Evolutionary conservation across 2,329 filamentous ascomycete species (phyloP).

Genomic region (Aspergillus jensenii): DNA sequence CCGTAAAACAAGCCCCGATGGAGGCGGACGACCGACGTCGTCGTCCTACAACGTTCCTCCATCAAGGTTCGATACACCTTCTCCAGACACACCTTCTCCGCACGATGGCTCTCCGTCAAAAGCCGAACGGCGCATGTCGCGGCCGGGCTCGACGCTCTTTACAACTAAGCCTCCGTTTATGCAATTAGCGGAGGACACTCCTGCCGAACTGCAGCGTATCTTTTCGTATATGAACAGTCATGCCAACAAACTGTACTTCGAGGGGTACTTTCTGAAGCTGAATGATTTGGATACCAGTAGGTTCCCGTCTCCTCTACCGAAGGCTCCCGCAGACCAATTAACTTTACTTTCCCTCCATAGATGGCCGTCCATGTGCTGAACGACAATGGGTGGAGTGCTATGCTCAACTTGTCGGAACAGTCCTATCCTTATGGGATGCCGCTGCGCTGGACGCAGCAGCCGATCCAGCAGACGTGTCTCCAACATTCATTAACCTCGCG

Average conservation of each 20-base stretch:
- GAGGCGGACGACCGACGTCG: slow-evolving; percentile 26
- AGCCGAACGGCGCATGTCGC: slow-evolving; percentile 49
- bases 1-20: slow-evolving; percentile 35
- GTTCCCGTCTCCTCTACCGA: slow-evolving; percentile 39
- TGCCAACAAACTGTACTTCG: slow-evolving; percentile 93
- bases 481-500: slow-evolving; percentile 93
- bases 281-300: slow-evolving; percentile 90
- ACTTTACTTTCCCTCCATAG: slow-evolving; percentile 46
- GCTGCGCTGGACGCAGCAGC: slow-evolving; percentile 85
- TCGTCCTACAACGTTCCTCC: slow-evolving; percentile 19
- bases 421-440: slow-evolving; percentile 94
- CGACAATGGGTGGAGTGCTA: slow-evolving; percentile 96
- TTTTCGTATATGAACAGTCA: slow-evolving; percentile 94
- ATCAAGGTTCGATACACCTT: slow-evolving; percentile 31
- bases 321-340: slow-evolving; percentile 29
- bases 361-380: slow-evolving; percentile 81
- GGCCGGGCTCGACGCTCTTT: slow-evolving; percentile 83
- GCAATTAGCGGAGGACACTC: slow-evolving; percentile 79
- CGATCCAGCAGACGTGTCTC: slow-evolving; percentile 78
- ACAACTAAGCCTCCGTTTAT: slow-evolving; percentile 82
- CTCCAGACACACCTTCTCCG: slow-evolving; percentile 37
- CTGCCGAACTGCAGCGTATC: slow-evolving; percentile 90
- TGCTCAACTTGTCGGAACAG: slow-evolving; percentile 91
- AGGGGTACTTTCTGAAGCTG: slow-evolving; percentile 95
- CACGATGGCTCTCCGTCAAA: slow-evolving; percentile 40